phyloP scores from a whole-genome alignment of 108 stramenopile species.

The Asterionellopsis glacialis region DNA sequence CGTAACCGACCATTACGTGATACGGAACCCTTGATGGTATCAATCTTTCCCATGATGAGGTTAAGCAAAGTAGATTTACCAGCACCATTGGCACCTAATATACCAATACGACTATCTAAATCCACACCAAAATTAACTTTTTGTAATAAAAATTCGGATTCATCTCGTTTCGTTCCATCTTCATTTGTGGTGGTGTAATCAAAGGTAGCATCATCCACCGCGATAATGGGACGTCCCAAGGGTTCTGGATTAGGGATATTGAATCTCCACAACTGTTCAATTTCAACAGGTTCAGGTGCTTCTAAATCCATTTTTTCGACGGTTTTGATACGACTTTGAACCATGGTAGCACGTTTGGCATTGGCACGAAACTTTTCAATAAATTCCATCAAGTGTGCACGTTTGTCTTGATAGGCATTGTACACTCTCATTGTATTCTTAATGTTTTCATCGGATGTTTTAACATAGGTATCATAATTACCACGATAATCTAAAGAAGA shows the following conservation, averaged over 20 bases:
- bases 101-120: conserved; percentile 76
- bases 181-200: conserved; percentile 68
- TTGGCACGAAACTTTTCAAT: conserved; percentile 96
- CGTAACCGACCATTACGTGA: conserved; percentile 83
- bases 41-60: conserved; percentile 85
- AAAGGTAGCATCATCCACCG: conserved; percentile 95
- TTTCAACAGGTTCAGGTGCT: conserved; percentile 74
- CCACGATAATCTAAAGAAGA: conserved; percentile 82
- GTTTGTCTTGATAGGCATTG: conserved; percentile 89
- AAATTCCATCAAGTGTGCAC: conserved; percentile 98
- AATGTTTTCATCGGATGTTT: conserved; percentile 69
- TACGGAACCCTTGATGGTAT: conserved; percentile 72
- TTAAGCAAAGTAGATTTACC: conserved; percentile 87
- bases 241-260: conserved; percentile 88
- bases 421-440: conserved; percentile 88
- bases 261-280: conserved; percentile 82
- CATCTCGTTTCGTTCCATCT: conserved; percentile 47
- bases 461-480: conserved; percentile 94
- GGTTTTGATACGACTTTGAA: conserved; percentile 97
- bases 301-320: conserved; percentile 93
- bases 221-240: conserved; percentile 89
- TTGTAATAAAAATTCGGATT: conserved; percentile 76
- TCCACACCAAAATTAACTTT: conserved; percentile 96
- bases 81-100: conserved; percentile 86
- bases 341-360: conserved; percentile 93